phyloP scores from a whole-genome alignment of 176 grass and related monocot genomes.

The barley (Hordeum vulgare) region DNA sequence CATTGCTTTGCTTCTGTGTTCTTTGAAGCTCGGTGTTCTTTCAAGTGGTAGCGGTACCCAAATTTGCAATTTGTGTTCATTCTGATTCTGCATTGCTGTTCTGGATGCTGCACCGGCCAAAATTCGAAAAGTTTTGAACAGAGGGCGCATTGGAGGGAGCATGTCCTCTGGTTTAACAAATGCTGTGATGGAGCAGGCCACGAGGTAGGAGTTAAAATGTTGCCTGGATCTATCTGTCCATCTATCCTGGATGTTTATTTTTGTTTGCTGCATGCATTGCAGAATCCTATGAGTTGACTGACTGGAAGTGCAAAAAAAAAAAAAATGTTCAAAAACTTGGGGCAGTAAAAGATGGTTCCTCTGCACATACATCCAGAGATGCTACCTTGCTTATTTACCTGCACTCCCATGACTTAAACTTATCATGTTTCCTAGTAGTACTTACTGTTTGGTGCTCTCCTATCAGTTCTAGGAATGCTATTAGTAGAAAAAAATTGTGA shows the following conservation, averaged over 20 bases:
- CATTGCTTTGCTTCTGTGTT: background rate
- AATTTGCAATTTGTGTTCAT: background rate
- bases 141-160: background rate
- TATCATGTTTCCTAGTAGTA: too few species aligned
- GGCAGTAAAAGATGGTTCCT: background rate
- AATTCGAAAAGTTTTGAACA: background rate
- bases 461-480: too few species aligned
- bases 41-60: background rate
- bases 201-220: slow-evolving; percentile 20
- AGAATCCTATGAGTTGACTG: slow-evolving; percentile 32
- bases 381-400: too few species aligned
- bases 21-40: background rate
- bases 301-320: too few species aligned
- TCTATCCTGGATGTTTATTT: background rate
- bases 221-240: slow-evolving; percentile 1
- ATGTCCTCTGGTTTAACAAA: background rate
- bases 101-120: background rate
- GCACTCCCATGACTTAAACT: too few species aligned
- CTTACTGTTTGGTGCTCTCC: too few species aligned
- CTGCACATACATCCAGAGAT: background rate
- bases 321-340: background rate
- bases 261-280: background rate
- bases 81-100: background rate
- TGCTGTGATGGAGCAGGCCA: background rate
- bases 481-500: too few species aligned